phyloP scores from a whole-genome alignment of 2,329 filamentous ascomycete species.

The Colletotrichum graminicola region DNA sequence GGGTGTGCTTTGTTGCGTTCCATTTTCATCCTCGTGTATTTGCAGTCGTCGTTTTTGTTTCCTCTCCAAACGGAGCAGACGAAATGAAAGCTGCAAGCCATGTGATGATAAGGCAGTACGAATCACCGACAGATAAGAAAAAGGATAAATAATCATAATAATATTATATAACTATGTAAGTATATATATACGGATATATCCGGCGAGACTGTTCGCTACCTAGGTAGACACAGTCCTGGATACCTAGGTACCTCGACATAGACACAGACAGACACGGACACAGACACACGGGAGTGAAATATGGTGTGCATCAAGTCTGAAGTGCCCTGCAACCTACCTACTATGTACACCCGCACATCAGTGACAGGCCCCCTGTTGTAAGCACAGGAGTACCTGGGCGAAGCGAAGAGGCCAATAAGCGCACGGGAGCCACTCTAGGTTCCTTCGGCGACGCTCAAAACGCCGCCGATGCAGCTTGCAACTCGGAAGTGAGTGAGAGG shows the following conservation, averaged over 20 bases:
- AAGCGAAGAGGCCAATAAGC: conserved; percentile 31
- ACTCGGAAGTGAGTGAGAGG: neutral
- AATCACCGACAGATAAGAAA: no score
- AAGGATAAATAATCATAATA: no score
- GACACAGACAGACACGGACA: neutral
- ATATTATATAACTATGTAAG: no score
- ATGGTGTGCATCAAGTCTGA: conserved; percentile 15
- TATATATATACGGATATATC: no score
- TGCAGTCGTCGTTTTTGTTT: neutral
- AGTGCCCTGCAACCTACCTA: neutral
- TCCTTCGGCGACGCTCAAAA: conserved; percentile 6
- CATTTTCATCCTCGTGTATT: neutral
- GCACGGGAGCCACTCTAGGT: conserved; percentile 28
- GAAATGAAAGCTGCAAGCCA: neutral
- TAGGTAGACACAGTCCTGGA: neutral
- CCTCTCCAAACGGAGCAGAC: neutral
- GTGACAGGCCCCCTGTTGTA: conserved; percentile 22
- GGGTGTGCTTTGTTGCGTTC: neutral
- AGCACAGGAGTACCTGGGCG: conserved; percentile 21
- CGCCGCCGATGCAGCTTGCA: neutral
- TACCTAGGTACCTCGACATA: neutral
- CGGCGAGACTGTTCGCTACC: neutral
- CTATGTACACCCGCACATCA: neutral
- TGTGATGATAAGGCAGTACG: neutral
- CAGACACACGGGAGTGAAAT: conserved; percentile 6